Percentiles rank a stretch among this genome's conserved stretches.
Conservation (phyloP, 1,284 basidiomycete species). For the Ganoderma lucidum region DNA sequence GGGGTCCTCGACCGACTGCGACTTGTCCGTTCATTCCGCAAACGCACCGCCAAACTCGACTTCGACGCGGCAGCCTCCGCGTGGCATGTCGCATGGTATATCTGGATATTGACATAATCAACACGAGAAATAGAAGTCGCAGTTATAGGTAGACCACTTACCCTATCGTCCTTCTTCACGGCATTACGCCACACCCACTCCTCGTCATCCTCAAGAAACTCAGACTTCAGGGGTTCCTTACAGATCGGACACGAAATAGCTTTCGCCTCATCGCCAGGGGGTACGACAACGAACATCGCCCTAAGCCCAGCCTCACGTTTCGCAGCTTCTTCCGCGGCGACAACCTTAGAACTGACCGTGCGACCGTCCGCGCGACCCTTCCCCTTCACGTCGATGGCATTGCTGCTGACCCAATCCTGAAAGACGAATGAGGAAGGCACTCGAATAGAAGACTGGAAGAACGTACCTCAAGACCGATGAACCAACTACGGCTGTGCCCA, state of each 20-base stretch:
- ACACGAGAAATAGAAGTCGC: not conserved
- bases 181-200: conserved; percentile 99
- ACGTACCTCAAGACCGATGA: conserved; percentile 84
- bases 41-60: conserved; percentile 66
- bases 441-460: not conserved
- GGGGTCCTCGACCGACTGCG: conserved; percentile 79
- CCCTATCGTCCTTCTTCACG: conserved; percentile 81
- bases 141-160: conserved; percentile 48
- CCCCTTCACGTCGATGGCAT: conserved; percentile 64
- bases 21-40: conserved; percentile 64
- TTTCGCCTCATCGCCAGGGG: conserved; percentile 85
- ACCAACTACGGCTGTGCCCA: conserved; percentile 94
- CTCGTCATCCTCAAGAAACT: conserved; percentile 96
- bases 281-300: conserved; percentile 87
- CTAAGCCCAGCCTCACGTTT: conserved; percentile 79
- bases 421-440: not conserved
- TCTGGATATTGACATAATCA: conserved; percentile 48
- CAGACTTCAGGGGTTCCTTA: conserved; percentile 93
- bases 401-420: conserved; percentile 88
- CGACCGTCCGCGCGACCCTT: conserved; percentile 66
- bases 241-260: conserved; percentile 92
- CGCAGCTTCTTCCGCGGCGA: conserved; percentile 70
- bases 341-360: conserved; percentile 61
- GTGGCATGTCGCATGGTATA: conserved; percentile 93
- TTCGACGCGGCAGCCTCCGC: conserved; percentile 77